These are phyloP conservation scores for Diaporthe ampelina DNA, from an alignment of 2,329 filamentous ascomycete genomes.

Conservation along the genomic window DNA sequence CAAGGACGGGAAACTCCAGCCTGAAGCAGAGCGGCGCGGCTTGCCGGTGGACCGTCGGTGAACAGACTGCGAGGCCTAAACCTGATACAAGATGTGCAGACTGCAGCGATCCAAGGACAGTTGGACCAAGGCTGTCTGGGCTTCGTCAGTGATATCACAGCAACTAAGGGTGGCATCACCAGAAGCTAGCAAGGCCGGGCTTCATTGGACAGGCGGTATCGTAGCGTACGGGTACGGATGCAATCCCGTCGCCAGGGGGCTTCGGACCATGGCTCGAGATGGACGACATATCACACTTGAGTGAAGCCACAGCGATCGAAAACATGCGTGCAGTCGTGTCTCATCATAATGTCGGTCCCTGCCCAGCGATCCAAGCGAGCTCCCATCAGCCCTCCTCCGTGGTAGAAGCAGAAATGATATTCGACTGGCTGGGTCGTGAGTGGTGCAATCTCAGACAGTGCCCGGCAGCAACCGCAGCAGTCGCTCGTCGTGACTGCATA, in stretches of 20 bases:
- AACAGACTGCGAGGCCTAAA: conserved; percentile 6
- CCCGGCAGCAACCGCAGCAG: conserved; percentile 13
- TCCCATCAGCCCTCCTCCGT: conserved; percentile 2
- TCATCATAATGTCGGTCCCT: not conserved
- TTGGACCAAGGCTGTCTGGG: conserved; percentile 14
- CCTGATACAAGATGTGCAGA: conserved; percentile 16
- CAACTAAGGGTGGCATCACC: conserved; percentile 10
- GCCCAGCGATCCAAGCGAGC: conserved; percentile 13
- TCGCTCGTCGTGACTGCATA: conserved; percentile 21
- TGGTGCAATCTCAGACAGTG: conserved; percentile 30
- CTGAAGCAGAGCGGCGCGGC: conserved; percentile 25
- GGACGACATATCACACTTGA: conserved; percentile 15
- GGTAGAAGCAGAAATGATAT: conserved; percentile 37
- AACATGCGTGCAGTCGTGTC: not conserved
- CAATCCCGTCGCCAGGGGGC: conserved; percentile 7
- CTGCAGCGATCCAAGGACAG: conserved; percentile 25
- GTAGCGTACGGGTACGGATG: not conserved
- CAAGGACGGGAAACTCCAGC: conserved; percentile 21
- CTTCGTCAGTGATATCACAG: conserved; percentile 14
- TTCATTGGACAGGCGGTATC: conserved; percentile 1
- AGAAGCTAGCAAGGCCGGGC: not conserved
- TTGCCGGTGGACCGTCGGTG: conserved; percentile 25
- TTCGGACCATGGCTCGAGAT: conserved; percentile 9
- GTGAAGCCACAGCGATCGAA: not conserved
- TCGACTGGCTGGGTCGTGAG: not conserved